Percentiles rank a stretch among this genome's conserved stretches.
phyloP scores from a whole-genome alignment of 768 basidiomycete species.

The Termitomyces sp. region DNA sequence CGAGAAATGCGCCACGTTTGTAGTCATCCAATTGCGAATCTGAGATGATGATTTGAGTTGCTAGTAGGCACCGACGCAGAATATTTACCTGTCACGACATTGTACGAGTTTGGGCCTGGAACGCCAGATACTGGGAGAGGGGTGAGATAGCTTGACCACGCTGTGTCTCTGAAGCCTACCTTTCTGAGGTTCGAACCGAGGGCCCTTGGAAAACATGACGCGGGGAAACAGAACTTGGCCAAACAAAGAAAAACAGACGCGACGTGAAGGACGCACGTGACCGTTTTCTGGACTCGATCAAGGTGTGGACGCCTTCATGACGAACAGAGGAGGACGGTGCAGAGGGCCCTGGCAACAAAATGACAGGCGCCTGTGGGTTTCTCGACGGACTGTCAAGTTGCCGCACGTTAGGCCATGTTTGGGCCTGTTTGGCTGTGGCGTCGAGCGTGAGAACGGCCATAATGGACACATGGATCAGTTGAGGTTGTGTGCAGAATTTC shows the following conservation, averaged over 20 bases:
- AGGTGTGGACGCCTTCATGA: not conserved
- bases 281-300: not conserved
- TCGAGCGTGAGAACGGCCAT: slow-evolving; percentile 16
- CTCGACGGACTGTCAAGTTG: not conserved
- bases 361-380: no score
- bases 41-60: slow-evolving; percentile 13
- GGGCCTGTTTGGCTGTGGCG: slow-evolving; percentile 12
- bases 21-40: slow-evolving; percentile 49
- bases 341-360: no score
- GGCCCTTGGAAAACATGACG: slow-evolving; percentile 47
- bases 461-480: slow-evolving; percentile 17
- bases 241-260: slow-evolving; percentile 17
- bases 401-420: slow-evolving; percentile 2
- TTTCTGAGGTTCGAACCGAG: slow-evolving; percentile 43
- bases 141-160: not conserved
- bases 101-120: slow-evolving; percentile 53
- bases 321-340: no score
- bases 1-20: slow-evolving; percentile 58
- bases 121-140: slow-evolving; percentile 41
- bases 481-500: slow-evolving; percentile 15
- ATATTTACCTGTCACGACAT: slow-evolving; percentile 35
- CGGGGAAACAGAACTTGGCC: slow-evolving; percentile 9
- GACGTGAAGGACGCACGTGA: slow-evolving; percentile 19
- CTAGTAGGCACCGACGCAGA: not conserved
- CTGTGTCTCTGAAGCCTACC: slow-evolving; percentile 21